Evolutionary conservation across 108 stramenopile genomes (phyloP).

Genomic region (Nitzschia putrida): DNA sequence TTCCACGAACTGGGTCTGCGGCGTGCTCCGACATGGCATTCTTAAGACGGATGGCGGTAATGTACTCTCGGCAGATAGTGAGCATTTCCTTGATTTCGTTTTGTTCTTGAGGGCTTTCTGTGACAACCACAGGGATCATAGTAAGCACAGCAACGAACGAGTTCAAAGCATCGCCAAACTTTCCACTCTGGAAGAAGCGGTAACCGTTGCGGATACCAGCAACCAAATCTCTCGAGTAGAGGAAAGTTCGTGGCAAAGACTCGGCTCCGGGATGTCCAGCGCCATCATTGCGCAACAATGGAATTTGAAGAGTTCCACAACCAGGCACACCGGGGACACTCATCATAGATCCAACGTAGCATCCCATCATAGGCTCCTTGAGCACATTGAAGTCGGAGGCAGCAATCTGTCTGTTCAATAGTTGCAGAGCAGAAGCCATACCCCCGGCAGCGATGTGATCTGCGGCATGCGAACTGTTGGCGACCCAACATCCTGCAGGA

Average conservation of each 20-base stretch:
- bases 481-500: conserved; percentile 84
- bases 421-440: conserved; percentile 92
- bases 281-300: conserved; percentile 84
- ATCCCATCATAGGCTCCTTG: conserved; percentile 76
- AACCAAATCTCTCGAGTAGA: conserved; percentile 66
- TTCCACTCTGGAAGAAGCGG: conserved; percentile 91
- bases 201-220: conserved; percentile 89
- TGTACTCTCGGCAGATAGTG: conserved; percentile 92
- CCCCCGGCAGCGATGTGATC: conserved; percentile 97
- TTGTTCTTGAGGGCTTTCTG: conserved; percentile 77
- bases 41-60: conserved; percentile 96
- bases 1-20: conserved; percentile 81
- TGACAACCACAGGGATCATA: conserved; percentile 88
- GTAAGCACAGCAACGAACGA: conserved; percentile 76
- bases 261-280: conserved; percentile 76
- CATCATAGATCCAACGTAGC: conserved; percentile 84
- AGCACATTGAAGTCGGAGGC: conserved; percentile 91
- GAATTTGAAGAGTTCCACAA: conserved; percentile 69
- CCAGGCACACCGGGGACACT: conserved; percentile 88
- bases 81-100: conserved; percentile 95
- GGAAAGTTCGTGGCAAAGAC: conserved; percentile 76
- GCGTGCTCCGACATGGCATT: conserved; percentile 70
- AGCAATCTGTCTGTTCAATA: conserved; percentile 97
- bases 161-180: conserved; percentile 89
- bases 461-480: conserved; percentile 93